A percentile compares a stretch with the other conserved stretches of the same genome.
Evolutionary conservation across 345 rosid genomes (phyloP).

Genomic region (Salix exigua): DNA sequence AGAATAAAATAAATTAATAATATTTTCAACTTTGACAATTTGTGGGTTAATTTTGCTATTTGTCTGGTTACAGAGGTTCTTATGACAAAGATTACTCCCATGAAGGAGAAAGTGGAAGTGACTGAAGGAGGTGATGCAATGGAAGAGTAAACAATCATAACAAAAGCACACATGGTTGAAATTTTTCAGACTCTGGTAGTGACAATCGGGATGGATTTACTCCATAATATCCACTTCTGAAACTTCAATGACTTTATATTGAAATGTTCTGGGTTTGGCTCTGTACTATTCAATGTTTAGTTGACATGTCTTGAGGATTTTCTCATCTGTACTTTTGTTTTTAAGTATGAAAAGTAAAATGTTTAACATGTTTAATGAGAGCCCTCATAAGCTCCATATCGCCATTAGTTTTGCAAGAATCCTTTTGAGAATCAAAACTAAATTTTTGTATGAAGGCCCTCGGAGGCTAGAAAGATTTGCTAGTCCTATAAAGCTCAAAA

Average conservation of each 20-base stretch:
- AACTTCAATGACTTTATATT: not conserved
- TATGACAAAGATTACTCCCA: slow-evolving; percentile 55
- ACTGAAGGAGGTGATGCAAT: slow-evolving; percentile 65
- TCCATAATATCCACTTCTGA: not conserved
- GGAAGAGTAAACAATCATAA: slow-evolving; percentile 52
- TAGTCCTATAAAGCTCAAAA: no score
- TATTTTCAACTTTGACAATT: no score
- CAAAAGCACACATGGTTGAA: not conserved
- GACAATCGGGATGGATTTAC: not conserved
- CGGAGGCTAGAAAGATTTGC: no score
- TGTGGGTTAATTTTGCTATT: not conserved
- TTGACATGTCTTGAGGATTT: not conserved
- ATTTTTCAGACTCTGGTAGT: not conserved
- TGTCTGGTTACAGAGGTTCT: slow-evolving; percentile 57
- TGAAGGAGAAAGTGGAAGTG: slow-evolving; percentile 49
- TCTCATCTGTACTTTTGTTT: not conserved
- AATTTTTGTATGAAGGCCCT: no score
- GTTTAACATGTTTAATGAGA: no score
- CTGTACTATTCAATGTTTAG: not conserved
- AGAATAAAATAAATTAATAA: no score
- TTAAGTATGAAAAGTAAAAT: no score
- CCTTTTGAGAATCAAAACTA: no score
- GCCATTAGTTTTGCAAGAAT: no score
- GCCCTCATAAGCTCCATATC: no score
- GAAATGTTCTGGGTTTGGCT: not conserved